Evolutionary conservation across 345 rosid genomes (phyloP).

Genomic region (Heritiera fomes): DNA sequence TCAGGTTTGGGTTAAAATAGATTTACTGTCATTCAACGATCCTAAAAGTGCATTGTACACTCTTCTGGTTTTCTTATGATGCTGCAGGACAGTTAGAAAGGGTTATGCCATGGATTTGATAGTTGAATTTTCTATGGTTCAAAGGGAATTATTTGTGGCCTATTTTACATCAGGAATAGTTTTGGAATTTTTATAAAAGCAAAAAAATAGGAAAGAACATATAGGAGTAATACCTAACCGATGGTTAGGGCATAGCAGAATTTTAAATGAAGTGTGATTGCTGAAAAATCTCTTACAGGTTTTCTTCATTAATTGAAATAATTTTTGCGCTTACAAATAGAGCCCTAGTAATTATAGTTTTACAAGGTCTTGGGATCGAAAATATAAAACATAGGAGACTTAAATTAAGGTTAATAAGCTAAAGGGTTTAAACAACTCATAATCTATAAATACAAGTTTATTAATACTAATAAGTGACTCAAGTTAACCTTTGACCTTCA

Average conservation of each 20-base stretch:
- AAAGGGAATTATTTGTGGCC: not conserved
- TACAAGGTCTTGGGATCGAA: not conserved
- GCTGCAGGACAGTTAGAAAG: not conserved
- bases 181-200: not conserved
- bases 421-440: not conserved
- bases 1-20: not conserved
- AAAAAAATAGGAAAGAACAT: constrained; percentile 1
- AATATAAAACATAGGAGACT: not conserved
- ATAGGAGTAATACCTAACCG: not conserved
- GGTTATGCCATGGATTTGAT: not conserved
- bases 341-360: not conserved
- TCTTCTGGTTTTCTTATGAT: not conserved
- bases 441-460: not conserved
- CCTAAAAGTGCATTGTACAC: not conserved
- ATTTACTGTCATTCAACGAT: not conserved
- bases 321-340: not conserved
- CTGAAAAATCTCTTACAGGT: not conserved
- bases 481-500: not conserved
- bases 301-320: constrained; percentile 3
- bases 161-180: not conserved
- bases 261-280: not conserved
- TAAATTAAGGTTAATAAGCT: too few relatives aligned
- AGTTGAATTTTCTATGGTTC: not conserved
- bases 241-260: not conserved
- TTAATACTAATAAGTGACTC: not conserved